Evolutionary conservation across 2,329 filamentous ascomycete genomes (phyloP), one percentile per base, ranked within the genome.

Genomic region (Diaporthe nobilis): DNA sequence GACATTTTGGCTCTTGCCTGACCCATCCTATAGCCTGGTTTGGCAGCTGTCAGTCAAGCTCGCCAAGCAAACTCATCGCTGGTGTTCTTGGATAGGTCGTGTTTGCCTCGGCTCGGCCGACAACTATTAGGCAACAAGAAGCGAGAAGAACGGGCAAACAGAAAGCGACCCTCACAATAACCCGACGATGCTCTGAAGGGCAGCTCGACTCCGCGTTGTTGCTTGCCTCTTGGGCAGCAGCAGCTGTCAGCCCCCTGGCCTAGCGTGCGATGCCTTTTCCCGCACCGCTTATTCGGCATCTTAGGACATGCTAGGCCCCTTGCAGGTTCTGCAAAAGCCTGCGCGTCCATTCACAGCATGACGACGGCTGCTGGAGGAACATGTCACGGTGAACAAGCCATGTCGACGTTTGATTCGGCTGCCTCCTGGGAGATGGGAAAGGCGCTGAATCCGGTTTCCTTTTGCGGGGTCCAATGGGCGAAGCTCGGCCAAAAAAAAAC

Each of bases 281-380:
- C 25, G 60, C 60, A 75, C 53, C 74, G 70, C 74, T 75, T 75
- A 42, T 31, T 70, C 74, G 74, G 60, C 74, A 68, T 51, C 53
- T 44, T 44, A 57, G 37, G 13, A 9, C 39, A 53, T n/a, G 72
- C 72, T 65, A 31, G 44, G 51, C 20, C 49, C 71, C 53, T 44
- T 72, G 28, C 47, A 67, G 60, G 55, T 39, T 15, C 57, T 68
- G 53, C 22, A 31, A 37, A 51, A 17, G 72, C 39, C 51, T 58
- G 72, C 67, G 73, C 75, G 73, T 70, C 60, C 71, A 72, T 63
- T 51, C 28, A 31, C 47, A 65, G 57, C 37, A 60, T 55, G 63
- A 44, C 44, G 74, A 68, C 55, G 39, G 71, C 58, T 55, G n/a
- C 58, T 55, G 47, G 47, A 20, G 34, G 25, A 49, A 31, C 28